phyloP scores from a whole-genome alignment of 202 grass and related monocot species.

The Alloteropsis angusta region DNA sequence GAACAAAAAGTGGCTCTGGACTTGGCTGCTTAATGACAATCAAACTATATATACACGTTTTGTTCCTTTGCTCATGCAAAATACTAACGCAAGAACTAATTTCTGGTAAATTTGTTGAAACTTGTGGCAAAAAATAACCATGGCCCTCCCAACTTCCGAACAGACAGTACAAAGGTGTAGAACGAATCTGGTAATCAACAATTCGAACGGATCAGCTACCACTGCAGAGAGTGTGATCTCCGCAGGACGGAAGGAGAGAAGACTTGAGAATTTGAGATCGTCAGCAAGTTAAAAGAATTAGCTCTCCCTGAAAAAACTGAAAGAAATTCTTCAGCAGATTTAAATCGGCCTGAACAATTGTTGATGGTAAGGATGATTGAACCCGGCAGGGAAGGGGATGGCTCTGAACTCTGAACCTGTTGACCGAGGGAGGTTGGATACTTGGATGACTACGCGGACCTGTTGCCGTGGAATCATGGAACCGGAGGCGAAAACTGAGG shows the following conservation, averaged over 20 bases:
- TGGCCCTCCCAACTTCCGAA: neutral
- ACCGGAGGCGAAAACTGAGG: neutral
- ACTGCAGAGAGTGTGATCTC: neutral
- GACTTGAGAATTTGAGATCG: too few species aligned
- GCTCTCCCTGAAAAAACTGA: neutral
- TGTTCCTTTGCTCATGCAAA: neutral
- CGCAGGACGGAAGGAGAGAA: neutral
- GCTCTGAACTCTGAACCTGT: neutral
- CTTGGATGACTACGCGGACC: too few species aligned
- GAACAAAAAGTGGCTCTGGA: neutral
- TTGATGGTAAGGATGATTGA: neutral
- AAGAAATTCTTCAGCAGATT: neutral
- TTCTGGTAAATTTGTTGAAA: neutral
- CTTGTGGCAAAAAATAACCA: neutral
- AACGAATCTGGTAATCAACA: neutral
- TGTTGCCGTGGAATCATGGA: neutral
- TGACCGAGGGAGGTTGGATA: too few species aligned
- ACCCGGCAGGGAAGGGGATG: neutral
- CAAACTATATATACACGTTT: neutral
- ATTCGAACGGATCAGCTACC: neutral
- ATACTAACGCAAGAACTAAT: neutral
- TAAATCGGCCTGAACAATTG: neutral
- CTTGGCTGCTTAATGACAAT: neutral
- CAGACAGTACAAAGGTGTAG: neutral
- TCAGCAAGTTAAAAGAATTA: neutral